Percentiles rank a stretch among this genome's conserved stretches.
Conservation (phyloP, 1,284 basidiomycete genomes). For the Ganoderma sp. region DNA sequence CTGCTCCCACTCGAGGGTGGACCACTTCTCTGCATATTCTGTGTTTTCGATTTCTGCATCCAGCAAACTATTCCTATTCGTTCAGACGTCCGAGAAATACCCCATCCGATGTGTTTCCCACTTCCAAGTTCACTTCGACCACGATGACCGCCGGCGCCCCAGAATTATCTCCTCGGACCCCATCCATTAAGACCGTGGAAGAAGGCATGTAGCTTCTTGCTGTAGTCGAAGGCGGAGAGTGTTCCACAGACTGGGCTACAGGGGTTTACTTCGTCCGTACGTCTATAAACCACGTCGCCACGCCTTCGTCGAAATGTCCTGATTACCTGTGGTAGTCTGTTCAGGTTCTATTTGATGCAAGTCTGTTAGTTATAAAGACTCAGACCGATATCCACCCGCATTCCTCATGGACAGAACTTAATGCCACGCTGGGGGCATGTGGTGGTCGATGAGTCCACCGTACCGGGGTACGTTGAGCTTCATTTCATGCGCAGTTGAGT, state of each 20-base stretch:
- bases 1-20: too few relatives aligned
- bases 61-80: not conserved
- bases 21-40: not conserved
- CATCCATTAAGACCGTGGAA: not conserved
- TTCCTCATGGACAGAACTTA: constrained; percentile 2
- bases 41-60: not conserved
- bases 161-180: not conserved
- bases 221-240: not conserved
- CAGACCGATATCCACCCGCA: not conserved
- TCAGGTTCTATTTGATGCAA: not conserved
- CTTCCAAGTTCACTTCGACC: not conserved
- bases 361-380: not conserved
- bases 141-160: too few relatives aligned
- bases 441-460: not conserved
- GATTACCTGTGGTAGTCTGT: not conserved
- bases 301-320: constrained; percentile 1
- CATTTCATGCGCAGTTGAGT: not conserved
- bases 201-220: not conserved
- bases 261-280: not conserved
- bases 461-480: not conserved
- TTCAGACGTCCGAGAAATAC: not conserved
- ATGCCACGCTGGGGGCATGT: not conserved
- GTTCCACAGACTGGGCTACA: not conserved
- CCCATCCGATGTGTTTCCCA: not conserved
- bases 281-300: not conserved